Evolutionary conservation across 2,329 filamentous ascomycete genomes (phyloP).

Genomic region (Nemania sp.): DNA sequence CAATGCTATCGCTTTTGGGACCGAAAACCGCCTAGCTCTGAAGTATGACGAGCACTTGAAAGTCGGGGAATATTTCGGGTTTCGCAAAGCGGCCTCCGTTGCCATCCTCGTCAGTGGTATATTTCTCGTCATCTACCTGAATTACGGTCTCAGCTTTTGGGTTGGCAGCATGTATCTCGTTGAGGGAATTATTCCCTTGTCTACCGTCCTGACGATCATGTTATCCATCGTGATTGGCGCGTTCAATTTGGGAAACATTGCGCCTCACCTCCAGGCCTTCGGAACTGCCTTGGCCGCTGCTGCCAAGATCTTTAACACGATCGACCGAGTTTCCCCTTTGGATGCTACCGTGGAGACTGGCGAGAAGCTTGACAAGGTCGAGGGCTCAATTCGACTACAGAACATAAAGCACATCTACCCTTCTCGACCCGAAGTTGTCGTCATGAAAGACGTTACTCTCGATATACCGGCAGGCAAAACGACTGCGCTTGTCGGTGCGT

Average conservation of each 20-base stretch:
- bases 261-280: conserved; percentile 85
- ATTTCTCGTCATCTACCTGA: conserved; percentile 83
- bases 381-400: conserved; percentile 79
- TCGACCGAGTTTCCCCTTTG: conserved; percentile 83
- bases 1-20: conserved; percentile 90
- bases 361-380: conserved; percentile 71
- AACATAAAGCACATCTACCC: conserved; percentile 93
- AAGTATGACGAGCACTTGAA: conserved; percentile 80
- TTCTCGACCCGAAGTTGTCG: conserved; percentile 84
- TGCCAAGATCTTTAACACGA: conserved; percentile 90
- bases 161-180: conserved; percentile 78
- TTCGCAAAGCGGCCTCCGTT: conserved; percentile 72
- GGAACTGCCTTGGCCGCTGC: conserved; percentile 82
- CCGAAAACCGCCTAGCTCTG: conserved; percentile 85
- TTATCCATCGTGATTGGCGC: conserved; percentile 92
- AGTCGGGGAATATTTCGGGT: conserved; percentile 75
- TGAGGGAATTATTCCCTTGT: conserved; percentile 65
- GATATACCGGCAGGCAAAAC: conserved; percentile 86
- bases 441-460: conserved; percentile 84
- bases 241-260: conserved; percentile 86
- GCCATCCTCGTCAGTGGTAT: conserved; percentile 81
- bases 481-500: conserved; percentile 90
- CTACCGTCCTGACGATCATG: conserved; percentile 79
- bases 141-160: conserved; percentile 89
- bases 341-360: conserved; percentile 75